These are phyloP conservation scores for Saururus chinensis DNA, from an alignment of 164 flowering plant species.

Conservation along the genomic window DNA sequence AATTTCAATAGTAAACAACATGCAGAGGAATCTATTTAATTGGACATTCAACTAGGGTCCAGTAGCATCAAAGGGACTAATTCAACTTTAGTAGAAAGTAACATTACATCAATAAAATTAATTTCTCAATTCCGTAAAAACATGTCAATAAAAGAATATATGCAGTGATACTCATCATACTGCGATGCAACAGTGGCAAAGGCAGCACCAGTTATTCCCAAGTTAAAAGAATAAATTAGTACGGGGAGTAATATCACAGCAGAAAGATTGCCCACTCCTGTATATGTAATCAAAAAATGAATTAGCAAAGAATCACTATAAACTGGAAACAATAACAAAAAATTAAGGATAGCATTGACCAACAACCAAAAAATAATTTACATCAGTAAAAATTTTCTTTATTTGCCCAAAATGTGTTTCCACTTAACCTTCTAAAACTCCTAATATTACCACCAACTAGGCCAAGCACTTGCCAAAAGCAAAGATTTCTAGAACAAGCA, in stretches of 20 bases:
- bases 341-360: neutral
- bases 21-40: no score
- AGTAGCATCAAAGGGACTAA: neutral
- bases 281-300: neutral
- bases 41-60: neutral
- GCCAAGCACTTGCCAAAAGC: neutral
- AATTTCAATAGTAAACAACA: no score
- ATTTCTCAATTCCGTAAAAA: neutral
- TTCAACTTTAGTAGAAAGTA: neutral
- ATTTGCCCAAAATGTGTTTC: no score
- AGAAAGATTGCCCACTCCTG: constrained; percentile 71
- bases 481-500: neutral
- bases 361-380: no score
- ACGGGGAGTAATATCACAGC: constrained; percentile 72
- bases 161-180: constrained; percentile 34
- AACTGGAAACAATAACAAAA: no score
- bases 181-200: constrained; percentile 79
- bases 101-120: neutral
- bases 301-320: neutral
- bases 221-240: constrained; percentile 39
- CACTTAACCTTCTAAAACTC: neutral
- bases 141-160: neutral
- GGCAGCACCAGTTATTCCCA: constrained; percentile 92
- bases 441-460: neutral
- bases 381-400: no score